Evolutionary conservation across 768 basidiomycete species (phyloP).

Genomic region (Psilocybe cubensis): DNA sequence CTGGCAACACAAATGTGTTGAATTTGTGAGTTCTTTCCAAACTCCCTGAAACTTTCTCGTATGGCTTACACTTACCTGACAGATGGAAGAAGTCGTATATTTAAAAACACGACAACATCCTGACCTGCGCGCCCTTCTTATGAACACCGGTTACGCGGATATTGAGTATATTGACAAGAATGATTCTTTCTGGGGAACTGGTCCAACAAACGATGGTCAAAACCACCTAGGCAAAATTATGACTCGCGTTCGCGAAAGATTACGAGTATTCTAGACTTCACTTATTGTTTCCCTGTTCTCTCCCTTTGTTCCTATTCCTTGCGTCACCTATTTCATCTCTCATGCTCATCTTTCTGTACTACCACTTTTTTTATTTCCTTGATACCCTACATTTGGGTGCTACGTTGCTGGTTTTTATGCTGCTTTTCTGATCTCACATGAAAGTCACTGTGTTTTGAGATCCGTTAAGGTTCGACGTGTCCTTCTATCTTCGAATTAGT

Average conservation of each 20-base stretch:
- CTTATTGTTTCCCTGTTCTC: neutral
- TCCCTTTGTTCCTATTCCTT: neutral
- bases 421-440: neutral
- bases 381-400: neutral
- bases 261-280: neutral
- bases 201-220: slow-evolving; percentile 42
- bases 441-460: too few relatives aligned
- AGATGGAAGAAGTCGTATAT: slow-evolving; percentile 74
- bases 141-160: slow-evolving; percentile 52
- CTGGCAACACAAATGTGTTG: slow-evolving; percentile 57
- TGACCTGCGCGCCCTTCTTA: slow-evolving; percentile 53
- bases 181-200: slow-evolving; percentile 74
- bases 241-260: slow-evolving; percentile 52
- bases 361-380: neutral
- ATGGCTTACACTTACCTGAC: neutral
- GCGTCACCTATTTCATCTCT: neutral
- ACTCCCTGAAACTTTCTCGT: neutral
- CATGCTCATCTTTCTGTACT: neutral
- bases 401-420: neutral
- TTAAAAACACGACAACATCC: slow-evolving; percentile 76
- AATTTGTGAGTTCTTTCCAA: slow-evolving; percentile 43
- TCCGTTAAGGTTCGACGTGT: neutral
- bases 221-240: slow-evolving; percentile 72
- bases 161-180: slow-evolving; percentile 57
- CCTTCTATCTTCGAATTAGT: neutral